Conservation (phyloP, 2,329 filamentous ascomycete species). For the Mollisia scopiformis region DNA sequence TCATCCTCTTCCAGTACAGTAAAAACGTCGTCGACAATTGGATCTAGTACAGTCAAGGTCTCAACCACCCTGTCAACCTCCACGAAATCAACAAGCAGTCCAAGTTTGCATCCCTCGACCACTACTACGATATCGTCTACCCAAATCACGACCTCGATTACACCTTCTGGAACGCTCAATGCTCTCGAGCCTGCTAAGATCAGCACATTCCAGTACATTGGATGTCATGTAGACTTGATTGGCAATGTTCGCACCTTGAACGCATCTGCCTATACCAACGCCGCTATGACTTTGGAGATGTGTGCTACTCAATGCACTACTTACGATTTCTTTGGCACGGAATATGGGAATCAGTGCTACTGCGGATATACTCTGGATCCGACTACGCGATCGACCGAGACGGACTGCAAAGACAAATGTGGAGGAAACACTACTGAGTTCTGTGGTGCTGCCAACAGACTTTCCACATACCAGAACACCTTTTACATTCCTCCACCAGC, state of each 20-base stretch:
- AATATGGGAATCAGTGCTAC: not conserved
- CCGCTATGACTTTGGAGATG: not conserved
- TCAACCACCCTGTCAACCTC: not conserved
- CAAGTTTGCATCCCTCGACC: not conserved
- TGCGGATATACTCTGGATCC: slow-evolving; percentile 2
- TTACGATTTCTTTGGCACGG: not conserved
- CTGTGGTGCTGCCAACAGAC: not conserved
- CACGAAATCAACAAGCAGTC: not conserved
- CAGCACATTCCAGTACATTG: not conserved
- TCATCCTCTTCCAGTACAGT: too few species aligned
- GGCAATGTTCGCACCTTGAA: not conserved
- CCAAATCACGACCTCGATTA: slow-evolving; percentile 11
- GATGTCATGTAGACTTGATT: not conserved
- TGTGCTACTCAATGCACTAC: not conserved
- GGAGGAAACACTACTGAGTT: not conserved
- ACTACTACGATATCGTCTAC: not conserved
- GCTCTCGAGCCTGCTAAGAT: not conserved
- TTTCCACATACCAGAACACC: not conserved
- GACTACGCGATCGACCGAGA: not conserved
- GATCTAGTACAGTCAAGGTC: not conserved
- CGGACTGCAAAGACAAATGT: not conserved
- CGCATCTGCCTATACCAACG: not conserved
- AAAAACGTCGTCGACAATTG: not conserved
- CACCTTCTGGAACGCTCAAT: slow-evolving; percentile 11
- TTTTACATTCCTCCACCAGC: not conserved